Conservation (phyloP, 257 asterid species). For the Linaria vulgaris region DNA sequence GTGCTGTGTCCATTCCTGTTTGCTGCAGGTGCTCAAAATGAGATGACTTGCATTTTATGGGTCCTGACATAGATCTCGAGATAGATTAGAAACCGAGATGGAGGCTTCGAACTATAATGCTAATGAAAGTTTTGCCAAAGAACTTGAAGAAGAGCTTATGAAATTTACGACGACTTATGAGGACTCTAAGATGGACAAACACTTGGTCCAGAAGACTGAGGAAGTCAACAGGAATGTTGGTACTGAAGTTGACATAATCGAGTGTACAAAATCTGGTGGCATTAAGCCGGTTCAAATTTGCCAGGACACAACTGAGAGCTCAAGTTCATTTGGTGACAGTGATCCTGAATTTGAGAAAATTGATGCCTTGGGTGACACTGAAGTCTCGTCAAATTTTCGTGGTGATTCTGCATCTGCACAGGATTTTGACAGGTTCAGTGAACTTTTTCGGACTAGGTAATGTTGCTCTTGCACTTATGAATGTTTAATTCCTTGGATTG, state of each 20-base stretch:
- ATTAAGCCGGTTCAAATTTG: conserved; percentile 31
- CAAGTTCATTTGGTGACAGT: conserved; percentile 63
- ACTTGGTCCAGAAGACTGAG: conserved; percentile 21
- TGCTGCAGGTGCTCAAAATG: conserved; percentile 1
- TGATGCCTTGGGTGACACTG: conserved; percentile 36
- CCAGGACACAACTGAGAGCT: conserved; percentile 51
- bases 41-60: conserved; percentile 15
- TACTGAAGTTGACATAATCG: conserved; percentile 31
- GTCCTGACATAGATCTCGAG: conserved; percentile 20
- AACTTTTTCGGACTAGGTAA: conserved; percentile 48
- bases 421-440: conserved; percentile 37
- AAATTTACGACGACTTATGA: conserved; percentile 30
- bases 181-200: conserved; percentile 18
- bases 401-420: conserved; percentile 41
- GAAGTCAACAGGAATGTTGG: conserved; percentile 22
- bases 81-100: conserved; percentile 25
- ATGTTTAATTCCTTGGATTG: not conserved
- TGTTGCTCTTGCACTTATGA: not conserved
- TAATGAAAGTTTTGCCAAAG: conserved; percentile 27
- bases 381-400: conserved; percentile 40
- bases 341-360: conserved; percentile 37
- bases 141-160: conserved; percentile 40
- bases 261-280: conserved; percentile 24
- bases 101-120: conserved; percentile 27
- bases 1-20: conserved; percentile 20